These are phyloP conservation scores for Thalassiosira hispida DNA, from an alignment of 352 stramenopile species.

Conservation along the genomic window DNA sequence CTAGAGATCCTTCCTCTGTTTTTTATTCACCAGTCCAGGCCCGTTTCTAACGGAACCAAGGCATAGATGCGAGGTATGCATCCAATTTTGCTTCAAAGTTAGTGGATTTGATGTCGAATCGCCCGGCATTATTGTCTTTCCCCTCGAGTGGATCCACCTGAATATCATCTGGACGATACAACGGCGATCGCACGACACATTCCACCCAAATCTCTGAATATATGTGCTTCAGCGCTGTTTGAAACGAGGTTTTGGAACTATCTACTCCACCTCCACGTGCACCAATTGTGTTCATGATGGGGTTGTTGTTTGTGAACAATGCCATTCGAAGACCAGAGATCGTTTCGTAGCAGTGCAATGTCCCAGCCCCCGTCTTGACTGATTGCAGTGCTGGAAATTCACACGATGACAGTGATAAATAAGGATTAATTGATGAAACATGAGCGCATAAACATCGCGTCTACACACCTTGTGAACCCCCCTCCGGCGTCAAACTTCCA, in stretches of 20 bases:
- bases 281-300: conserved; percentile 47
- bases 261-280: conserved; percentile 29
- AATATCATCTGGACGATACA: conserved; percentile 71
- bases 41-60: conserved; percentile 75
- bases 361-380: conserved; percentile 74
- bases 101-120: conserved; percentile 71
- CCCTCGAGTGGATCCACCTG: conserved; percentile 26
- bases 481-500: conserved; percentile 62
- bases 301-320: conserved; percentile 75
- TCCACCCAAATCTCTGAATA: conserved; percentile 85
- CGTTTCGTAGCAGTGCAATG: conserved; percentile 83
- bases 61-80: conserved; percentile 73
- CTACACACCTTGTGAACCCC: conserved; percentile 37
- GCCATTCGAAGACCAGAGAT: conserved; percentile 80
- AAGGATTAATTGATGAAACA: conserved; percentile 1
- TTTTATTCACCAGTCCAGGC: too few relatives aligned
- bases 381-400: conserved; percentile 64
- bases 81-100: conserved; percentile 83
- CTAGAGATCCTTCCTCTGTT: too few relatives aligned
- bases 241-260: conserved; percentile 58
- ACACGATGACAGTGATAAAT: not conserved
- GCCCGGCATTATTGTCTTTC: conserved; percentile 30
- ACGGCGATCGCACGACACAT: conserved; percentile 75
- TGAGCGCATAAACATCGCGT: not conserved
- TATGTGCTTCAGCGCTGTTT: conserved; percentile 74